Evolutionary conservation across 306 rosid genomes (phyloP).

Genomic region (Rosa lucieae): DNA sequence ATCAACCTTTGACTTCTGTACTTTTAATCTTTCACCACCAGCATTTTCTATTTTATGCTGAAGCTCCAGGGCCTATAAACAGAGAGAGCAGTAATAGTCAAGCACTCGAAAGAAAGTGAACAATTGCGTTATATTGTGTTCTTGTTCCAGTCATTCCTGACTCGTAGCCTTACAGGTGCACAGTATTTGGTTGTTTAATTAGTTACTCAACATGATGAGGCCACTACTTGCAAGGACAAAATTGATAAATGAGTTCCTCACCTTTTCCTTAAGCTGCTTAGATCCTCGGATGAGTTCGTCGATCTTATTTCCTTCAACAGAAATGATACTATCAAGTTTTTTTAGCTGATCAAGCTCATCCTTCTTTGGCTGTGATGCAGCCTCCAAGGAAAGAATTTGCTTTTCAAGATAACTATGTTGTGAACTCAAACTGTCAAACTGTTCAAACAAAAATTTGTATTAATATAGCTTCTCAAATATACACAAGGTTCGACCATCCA

Average conservation of each 20-base stretch:
- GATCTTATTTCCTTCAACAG: constrained; percentile 64
- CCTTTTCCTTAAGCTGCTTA: constrained; percentile 79
- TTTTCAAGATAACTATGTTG: constrained; percentile 75
- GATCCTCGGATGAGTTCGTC: constrained; percentile 64
- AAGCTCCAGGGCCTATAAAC: constrained; percentile 65
- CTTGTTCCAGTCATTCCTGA: not conserved
- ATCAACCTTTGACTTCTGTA: constrained; percentile 75
- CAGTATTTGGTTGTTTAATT: not conserved
- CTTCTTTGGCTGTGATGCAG: constrained; percentile 64
- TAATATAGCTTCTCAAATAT: constrained; percentile 3
- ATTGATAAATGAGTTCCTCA: constrained; percentile 26
- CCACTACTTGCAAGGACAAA: constrained; percentile 17
- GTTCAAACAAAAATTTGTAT: constrained; percentile 25
- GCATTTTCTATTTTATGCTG: constrained; percentile 80
- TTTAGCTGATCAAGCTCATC: constrained; percentile 67
- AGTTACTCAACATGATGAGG: constrained; percentile 8
- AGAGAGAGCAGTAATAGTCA: constrained; percentile 4
- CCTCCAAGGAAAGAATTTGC: constrained; percentile 75
- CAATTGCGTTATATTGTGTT: not conserved
- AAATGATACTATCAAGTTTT: constrained; percentile 57
- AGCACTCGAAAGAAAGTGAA: constrained; percentile 21
- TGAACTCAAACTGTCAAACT: constrained; percentile 80
- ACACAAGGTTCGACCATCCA: constrained; percentile 8
- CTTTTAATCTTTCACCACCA: constrained; percentile 79
- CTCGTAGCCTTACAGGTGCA: not conserved